Evolutionary conservation across 2,329 filamentous ascomycete species (phyloP), one percentile per base, ranked within the genome.

Genomic region (Thelonectria olida): DNA sequence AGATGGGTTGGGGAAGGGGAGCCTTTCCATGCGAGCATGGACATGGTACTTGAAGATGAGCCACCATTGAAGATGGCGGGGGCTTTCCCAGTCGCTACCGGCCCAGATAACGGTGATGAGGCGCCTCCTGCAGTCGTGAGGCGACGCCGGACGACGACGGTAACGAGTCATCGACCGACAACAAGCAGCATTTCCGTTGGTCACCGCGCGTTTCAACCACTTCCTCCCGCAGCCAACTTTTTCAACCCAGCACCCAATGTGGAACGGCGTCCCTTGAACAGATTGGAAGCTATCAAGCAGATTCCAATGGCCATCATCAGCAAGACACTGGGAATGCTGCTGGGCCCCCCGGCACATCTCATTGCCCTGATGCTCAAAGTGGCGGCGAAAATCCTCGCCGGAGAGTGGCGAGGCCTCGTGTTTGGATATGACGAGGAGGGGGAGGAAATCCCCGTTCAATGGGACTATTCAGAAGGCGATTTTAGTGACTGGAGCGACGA

Each of bases 281-380:
- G 55, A 25, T 23, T 73, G n/a, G 68, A 69, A 39, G 58, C 62
- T 8, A 65, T 70, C 15, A 70, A 65, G 50, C 70, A 65, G 15
- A 55, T 71, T 17, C 71, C 73, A 10, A 67, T 86, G 51, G 85
- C 88, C 3, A 85, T 97, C 27, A 84, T 97, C 23, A 86, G 90
- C 57, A 94, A 92, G 77, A 93, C 93, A 0, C 89, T 87, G 64
- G 88, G 92, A 52, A 84, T 96, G 27, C 84, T 97, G 4, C 80
- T 97, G 13, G 88, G 91, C 0, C 93, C 93, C n/a, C 93, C 94
- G 0, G 86, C 90, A 15, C 88, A 94, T 69, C 84, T 97, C 2
- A 85, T 97, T 34, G 83, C 87, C 23, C 81, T 97, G 39, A 93
- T 97, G 83, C 84, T 97, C 5, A 88, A 88, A 57, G 92, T 97